phyloP scores from a whole-genome alignment of 176 grass and related monocot species.

The Cocos nucifera region DNA sequence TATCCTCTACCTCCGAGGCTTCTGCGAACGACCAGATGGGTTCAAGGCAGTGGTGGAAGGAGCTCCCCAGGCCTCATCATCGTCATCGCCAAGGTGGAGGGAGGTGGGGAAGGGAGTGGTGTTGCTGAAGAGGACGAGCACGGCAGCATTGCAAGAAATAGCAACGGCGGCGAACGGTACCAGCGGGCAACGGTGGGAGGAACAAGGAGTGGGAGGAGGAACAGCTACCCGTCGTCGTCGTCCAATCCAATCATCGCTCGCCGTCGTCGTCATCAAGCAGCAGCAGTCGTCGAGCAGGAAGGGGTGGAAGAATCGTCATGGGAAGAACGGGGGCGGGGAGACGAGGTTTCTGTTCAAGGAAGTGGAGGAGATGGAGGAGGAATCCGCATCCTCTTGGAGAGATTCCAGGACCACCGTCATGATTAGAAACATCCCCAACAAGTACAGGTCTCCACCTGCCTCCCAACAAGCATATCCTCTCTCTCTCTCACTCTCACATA shows the following conservation, averaged over 20 bases:
- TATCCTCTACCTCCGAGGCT: conserved; percentile 12
- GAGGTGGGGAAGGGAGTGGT: conserved; percentile 11
- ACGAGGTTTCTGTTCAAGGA: conserved; percentile 83
- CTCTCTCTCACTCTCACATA: neutral
- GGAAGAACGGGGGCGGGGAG: conserved; percentile 36
- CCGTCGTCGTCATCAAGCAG: neutral
- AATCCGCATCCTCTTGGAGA: conserved; percentile 1
- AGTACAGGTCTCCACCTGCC: conserved; percentile 59
- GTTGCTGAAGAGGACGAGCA: conserved; percentile 33
- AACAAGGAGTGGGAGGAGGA: conserved; percentile 4
- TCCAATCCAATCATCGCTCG: too few relatives aligned
- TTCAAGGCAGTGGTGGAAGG: conserved; percentile 13
- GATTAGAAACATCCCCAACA: conserved; percentile 99
- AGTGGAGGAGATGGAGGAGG: conserved; percentile 12
- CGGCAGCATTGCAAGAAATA: neutral
- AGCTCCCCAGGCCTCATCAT: conserved; percentile 10
- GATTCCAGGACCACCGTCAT: conserved; percentile 95
- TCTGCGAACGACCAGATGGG: neutral
- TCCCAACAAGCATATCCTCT: too few relatives aligned
- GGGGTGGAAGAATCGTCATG: conserved; percentile 12
- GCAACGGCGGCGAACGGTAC: neutral
- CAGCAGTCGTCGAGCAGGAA: conserved; percentile 33
- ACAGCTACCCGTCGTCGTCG: neutral
- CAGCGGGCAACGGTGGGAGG: conserved; percentile 27
- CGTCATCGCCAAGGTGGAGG: neutral